Percentiles rank a stretch among this genome's conserved stretches.
Evolutionary conservation across 2,329 filamentous ascomycete genomes (phyloP).

Genomic region (Zymoseptoria pseudotritici): DNA sequence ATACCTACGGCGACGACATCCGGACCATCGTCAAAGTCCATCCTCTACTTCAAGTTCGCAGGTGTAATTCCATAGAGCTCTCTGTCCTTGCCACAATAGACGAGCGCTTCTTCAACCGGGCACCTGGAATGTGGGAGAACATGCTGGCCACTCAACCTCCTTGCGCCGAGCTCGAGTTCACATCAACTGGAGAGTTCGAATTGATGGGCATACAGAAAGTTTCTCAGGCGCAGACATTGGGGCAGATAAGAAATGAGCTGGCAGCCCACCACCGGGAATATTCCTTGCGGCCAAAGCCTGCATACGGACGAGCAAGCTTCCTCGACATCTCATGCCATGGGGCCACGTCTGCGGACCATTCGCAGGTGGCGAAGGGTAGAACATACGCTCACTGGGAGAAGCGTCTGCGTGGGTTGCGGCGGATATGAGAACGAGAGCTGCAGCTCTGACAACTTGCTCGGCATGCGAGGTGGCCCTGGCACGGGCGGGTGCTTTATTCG

Average conservation of each 20-base stretch:
- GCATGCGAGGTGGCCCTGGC: background rate
- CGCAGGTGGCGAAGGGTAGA: background rate
- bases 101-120: background rate
- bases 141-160: background rate
- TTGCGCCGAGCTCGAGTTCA: background rate
- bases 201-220: background rate
- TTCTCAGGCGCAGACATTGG: background rate
- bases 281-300: too few relatives aligned
- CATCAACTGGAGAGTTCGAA: background rate
- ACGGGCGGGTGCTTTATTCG: background rate
- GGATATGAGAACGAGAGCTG: background rate
- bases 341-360: background rate
- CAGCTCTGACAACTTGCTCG: background rate
- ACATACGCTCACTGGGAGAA: background rate
- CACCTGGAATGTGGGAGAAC: background rate
- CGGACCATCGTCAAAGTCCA: background rate
- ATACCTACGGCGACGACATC: background rate
- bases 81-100: too few relatives aligned
- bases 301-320: too few relatives aligned
- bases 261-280: background rate
- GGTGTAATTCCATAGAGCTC: too few relatives aligned
- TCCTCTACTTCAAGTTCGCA: background rate
- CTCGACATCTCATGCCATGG: background rate
- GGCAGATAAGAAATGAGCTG: background rate
- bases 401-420: background rate